Conservation (phyloP, 441 rosid genomes). For the Cnidoscolus chayamansa region DNA sequence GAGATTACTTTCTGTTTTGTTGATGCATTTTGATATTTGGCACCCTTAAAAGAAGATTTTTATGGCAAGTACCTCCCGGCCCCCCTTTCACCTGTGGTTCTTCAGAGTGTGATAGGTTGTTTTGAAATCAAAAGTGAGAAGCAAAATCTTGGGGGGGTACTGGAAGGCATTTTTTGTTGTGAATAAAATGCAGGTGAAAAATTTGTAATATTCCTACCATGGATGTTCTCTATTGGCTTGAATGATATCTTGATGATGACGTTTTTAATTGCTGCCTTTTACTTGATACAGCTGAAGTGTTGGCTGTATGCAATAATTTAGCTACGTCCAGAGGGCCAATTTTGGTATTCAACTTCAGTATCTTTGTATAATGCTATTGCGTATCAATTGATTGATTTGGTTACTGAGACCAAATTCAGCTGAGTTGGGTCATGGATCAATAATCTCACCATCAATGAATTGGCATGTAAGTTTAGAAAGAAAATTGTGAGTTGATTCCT, state of each 20-base stretch:
- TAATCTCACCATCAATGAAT: too few relatives aligned
- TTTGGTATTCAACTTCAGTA: too few relatives aligned
- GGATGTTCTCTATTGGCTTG: slow-evolving; percentile 12
- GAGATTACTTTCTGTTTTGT: slow-evolving; percentile 16
- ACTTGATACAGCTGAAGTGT: background rate
- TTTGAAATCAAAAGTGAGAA: slow-evolving; percentile 18
- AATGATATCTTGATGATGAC: slow-evolving; percentile 1
- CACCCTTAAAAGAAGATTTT: slow-evolving; percentile 22
- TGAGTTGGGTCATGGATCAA: too few relatives aligned
- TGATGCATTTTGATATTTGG: slow-evolving; percentile 18
- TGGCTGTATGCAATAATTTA: background rate
- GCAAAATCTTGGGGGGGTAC: slow-evolving; percentile 18
- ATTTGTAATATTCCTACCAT: slow-evolving; percentile 28
- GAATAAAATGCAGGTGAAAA: slow-evolving; percentile 50
- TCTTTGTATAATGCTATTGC: too few relatives aligned
- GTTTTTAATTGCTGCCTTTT: background rate
- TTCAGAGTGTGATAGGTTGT: slow-evolving; percentile 29
- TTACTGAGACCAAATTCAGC: too few relatives aligned
- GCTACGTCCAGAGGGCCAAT: too few relatives aligned
- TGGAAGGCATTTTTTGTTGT: slow-evolving; percentile 42
- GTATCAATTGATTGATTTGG: too few relatives aligned
- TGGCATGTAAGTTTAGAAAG: too few relatives aligned
- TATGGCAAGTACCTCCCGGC: slow-evolving; percentile 24
- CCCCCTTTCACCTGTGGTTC: slow-evolving; percentile 40
- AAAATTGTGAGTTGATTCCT: too few relatives aligned